phyloP scores from a whole-genome alignment of 2,329 filamentous ascomycete species.

The Myriangium duriaei region DNA sequence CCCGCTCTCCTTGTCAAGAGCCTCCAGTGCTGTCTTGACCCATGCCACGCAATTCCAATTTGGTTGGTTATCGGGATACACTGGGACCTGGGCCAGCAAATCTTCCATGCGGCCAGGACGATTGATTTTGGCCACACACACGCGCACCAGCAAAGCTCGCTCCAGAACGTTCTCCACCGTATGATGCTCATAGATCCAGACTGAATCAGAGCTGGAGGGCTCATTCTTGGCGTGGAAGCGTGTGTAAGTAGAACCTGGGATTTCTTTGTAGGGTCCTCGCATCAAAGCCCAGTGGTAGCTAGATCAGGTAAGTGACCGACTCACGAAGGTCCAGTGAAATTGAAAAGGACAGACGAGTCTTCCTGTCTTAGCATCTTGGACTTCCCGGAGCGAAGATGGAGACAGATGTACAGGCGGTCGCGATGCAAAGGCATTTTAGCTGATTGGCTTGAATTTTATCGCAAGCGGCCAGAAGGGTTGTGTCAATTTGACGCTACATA shows the following conservation, averaged over 20 bases:
- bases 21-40: conserved; percentile 30
- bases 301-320: too few species aligned
- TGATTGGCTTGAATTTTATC: too few species aligned
- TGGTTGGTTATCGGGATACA: conserved; percentile 8
- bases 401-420: background rate
- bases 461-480: too few species aligned
- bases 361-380: background rate
- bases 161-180: background rate
- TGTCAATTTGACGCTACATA: too few species aligned
- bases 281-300: background rate
- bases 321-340: background rate
- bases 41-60: conserved; percentile 35
- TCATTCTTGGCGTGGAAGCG: background rate
- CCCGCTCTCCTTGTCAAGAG: conserved; percentile 19
- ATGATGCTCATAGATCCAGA: background rate
- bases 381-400: background rate
- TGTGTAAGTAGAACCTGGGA: background rate
- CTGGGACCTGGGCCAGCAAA: background rate
- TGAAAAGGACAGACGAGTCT: background rate
- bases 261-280: background rate
- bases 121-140: background rate
- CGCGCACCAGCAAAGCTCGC: background rate
- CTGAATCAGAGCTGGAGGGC: too few species aligned
- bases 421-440: too few species aligned
- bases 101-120: background rate